Conservation (phyloP, 352 stramenopile species). For the Globisporangium polare region DNA sequence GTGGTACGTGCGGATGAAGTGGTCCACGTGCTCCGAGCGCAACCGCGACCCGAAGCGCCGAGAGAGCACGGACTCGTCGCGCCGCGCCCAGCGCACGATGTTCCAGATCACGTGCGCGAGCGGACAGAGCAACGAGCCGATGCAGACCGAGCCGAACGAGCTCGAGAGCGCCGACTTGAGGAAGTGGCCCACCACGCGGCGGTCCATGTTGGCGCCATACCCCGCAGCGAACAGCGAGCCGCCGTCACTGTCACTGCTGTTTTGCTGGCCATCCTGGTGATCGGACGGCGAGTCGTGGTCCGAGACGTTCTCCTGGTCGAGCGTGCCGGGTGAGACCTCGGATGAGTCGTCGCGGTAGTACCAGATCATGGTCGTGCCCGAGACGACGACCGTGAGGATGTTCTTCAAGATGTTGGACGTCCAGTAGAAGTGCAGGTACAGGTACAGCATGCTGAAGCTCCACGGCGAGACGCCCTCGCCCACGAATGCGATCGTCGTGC, state of each 20-base stretch:
- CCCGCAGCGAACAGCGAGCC: constrained; percentile 7
- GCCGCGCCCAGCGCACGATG: constrained; percentile 64
- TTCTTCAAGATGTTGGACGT: constrained; percentile 86
- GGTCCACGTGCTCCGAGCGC: constrained; percentile 54
- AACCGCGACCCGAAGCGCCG: constrained; percentile 54
- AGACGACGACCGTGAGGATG: constrained; percentile 73
- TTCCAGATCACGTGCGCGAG: constrained; percentile 78
- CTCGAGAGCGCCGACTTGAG: constrained; percentile 54
- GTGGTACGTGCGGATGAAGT: constrained; percentile 84
- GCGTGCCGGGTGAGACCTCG: constrained; percentile 36
- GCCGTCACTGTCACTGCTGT: constrained; percentile 6
- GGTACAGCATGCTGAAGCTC: constrained; percentile 62
- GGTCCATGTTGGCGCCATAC: constrained; percentile 22
- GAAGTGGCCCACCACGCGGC: constrained; percentile 71
- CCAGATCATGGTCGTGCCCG: constrained; percentile 80
- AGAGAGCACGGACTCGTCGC: constrained; percentile 65
- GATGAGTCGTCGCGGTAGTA: constrained; percentile 79
- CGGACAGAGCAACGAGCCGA: constrained; percentile 75
- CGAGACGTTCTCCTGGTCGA: constrained; percentile 27
- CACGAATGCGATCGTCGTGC: constrained; percentile 66
- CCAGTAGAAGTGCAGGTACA: constrained; percentile 88
- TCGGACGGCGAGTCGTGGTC: constrained; percentile 33
- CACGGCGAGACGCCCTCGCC: constrained; percentile 45
- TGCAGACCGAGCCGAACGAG: constrained; percentile 82
- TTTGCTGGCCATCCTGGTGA: background rate